Percentiles rank a stretch among this genome's conserved stretches.
Evolutionary conservation across 2,329 filamentous ascomycete genomes (phyloP).

Genomic region (Aspergillus japonicus): DNA sequence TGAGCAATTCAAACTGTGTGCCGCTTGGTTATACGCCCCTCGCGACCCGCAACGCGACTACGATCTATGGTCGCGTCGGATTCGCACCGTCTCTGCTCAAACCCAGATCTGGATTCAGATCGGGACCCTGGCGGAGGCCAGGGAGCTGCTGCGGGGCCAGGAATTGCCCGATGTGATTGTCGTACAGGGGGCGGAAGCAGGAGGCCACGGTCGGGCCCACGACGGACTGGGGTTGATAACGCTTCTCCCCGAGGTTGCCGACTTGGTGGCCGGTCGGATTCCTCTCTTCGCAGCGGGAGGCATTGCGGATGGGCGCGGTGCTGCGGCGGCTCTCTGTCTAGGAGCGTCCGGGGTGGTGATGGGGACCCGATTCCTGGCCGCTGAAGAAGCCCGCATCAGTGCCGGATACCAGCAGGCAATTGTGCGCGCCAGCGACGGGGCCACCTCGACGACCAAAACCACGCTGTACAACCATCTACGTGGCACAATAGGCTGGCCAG

Average conservation of each 20-base stretch:
- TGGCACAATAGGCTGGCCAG: conserved; percentile 61
- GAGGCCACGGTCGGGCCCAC: conserved; percentile 53
- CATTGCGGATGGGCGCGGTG: conserved; percentile 53
- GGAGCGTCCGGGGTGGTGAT: conserved; percentile 58
- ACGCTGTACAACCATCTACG: conserved; percentile 56
- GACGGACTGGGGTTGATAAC: conserved; percentile 51
- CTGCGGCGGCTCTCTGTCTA: conserved; percentile 50
- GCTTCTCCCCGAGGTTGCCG: conserved; percentile 53
- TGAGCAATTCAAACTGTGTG: conserved; percentile 38
- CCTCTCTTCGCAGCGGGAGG: conserved; percentile 55
- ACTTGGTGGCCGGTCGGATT: conserved; percentile 42
- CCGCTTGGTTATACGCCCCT: conserved; percentile 46
- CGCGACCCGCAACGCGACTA: conserved; percentile 32
- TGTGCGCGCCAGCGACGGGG: conserved; percentile 53
- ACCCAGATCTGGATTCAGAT: conserved; percentile 59
- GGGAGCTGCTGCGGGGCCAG: conserved; percentile 37
- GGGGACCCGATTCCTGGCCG: conserved; percentile 64
- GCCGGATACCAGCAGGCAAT: conserved; percentile 55
- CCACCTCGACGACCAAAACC: conserved; percentile 50
- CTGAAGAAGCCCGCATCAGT: conserved; percentile 51
- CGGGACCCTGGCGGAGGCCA: conserved; percentile 52
- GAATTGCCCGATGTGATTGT: conserved; percentile 54
- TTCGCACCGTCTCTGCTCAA: conserved; percentile 42
- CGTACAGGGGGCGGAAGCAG: conserved; percentile 56
- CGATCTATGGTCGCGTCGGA: conserved; percentile 46